Evolutionary conservation across 2,329 filamentous ascomycete genomes (phyloP).

Genomic region (Fusarium austroafricanum): DNA sequence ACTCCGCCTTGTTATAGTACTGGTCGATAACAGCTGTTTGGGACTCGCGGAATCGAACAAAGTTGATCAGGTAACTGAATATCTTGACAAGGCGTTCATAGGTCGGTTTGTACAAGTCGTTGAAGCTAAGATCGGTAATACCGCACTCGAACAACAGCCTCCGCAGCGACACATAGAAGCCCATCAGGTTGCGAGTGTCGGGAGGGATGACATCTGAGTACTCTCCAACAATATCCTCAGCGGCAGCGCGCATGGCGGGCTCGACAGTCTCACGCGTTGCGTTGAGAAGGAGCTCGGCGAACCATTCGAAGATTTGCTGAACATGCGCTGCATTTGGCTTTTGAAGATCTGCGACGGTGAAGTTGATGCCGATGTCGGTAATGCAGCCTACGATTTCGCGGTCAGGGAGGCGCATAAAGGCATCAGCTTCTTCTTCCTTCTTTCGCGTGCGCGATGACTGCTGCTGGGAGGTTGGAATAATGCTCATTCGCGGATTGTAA

Average conservation of each 20-base stretch:
- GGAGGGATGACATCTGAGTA: constrained; percentile 85
- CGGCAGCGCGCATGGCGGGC: constrained; percentile 92
- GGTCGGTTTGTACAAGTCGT: constrained; percentile 90
- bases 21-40: constrained; percentile 91
- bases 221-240: constrained; percentile 86
- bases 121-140: constrained; percentile 92
- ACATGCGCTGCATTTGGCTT: constrained; percentile 96
- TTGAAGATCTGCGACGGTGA: constrained; percentile 85
- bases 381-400: constrained; percentile 96
- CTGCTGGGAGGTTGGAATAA: constrained; percentile 65
- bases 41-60: constrained; percentile 94
- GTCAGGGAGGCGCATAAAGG: constrained; percentile 70
- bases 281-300: constrained; percentile 93
- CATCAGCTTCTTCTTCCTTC: constrained; percentile 70
- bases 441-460: constrained; percentile 62
- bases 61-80: constrained; percentile 98
- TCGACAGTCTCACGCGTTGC: constrained; percentile 92
- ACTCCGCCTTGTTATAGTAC: constrained; percentile 91
- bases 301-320: constrained; percentile 98
- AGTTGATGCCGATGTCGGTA: constrained; percentile 93
- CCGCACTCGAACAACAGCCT: constrained; percentile 87
- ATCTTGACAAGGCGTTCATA: constrained; percentile 93
- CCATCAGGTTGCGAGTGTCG: constrained; percentile 94
- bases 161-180: constrained; percentile 88
- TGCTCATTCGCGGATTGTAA: constrained; percentile 71